Conservation (phyloP, 148 eudicot genomes). For the Rhododendron simsii region DNA sequence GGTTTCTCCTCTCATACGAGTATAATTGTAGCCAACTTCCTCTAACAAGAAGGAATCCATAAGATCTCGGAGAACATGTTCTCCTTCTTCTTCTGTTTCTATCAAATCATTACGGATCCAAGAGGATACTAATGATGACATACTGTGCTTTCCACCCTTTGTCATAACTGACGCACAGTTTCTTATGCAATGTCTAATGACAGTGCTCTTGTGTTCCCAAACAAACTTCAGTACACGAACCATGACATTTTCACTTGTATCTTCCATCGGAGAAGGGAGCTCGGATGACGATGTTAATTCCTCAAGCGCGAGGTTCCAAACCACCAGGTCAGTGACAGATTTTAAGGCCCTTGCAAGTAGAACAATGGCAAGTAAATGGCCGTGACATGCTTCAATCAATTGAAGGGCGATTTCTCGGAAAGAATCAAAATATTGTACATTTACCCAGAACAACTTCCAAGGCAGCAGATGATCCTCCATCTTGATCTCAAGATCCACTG, state of each 20-base stretch:
- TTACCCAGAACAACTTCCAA: slow-evolving; percentile 4
- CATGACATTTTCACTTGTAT: neutral
- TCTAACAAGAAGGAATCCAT: neutral
- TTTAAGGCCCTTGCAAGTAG: slow-evolving; percentile 8
- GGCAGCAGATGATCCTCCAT: slow-evolving; percentile 12
- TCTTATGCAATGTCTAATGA: neutral
- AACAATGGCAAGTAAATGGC: neutral
- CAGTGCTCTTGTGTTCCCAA: neutral
- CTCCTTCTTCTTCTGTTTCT: neutral
- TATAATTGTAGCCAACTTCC: neutral
- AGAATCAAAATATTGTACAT: neutral
- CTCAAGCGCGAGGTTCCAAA: neutral
- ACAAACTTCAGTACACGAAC: neutral
- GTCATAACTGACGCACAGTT: neutral
- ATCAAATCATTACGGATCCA: neutral
- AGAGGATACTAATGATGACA: neutral
- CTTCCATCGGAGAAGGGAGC: neutral
- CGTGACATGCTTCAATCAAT: neutral
- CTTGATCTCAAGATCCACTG: slow-evolving; percentile 8
- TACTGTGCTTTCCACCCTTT: neutral
- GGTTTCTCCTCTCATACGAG: slow-evolving; percentile 2
- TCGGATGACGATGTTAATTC: neutral
- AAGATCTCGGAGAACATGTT: slow-evolving; percentile 2
- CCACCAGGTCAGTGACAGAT: neutral
- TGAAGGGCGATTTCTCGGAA: neutral